Conservation (phyloP, 805 yeast species). For the Candida krabiensis region DNA sequence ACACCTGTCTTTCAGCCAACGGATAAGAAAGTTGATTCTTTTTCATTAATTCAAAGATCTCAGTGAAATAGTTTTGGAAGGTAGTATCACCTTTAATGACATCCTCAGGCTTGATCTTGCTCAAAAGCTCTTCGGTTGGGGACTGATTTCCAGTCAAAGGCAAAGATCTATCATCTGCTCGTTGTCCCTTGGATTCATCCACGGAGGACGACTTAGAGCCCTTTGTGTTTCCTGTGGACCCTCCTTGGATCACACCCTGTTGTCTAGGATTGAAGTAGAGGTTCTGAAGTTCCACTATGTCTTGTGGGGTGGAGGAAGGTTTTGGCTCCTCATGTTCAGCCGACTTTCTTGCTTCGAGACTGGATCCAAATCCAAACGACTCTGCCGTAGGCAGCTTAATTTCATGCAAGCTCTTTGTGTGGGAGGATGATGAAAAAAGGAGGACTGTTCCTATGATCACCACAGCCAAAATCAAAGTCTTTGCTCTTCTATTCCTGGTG, state of each 20-base stretch:
- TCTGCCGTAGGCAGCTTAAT: constrained; percentile 7
- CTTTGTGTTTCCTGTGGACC: constrained; percentile 31
- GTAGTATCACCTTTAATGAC: constrained; percentile 33
- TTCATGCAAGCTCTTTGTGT: constrained; percentile 7
- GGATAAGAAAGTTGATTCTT: constrained; percentile 33
- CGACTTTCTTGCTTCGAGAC: too few species aligned
- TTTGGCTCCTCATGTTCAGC: constrained; percentile 1
- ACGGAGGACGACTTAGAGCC: constrained; percentile 20
- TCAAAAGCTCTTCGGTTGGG: constrained; percentile 28
- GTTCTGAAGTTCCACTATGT: constrained; percentile 23
- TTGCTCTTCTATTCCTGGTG: constrained; percentile 22
- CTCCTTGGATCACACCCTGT: constrained; percentile 22
- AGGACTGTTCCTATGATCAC: constrained; percentile 11
- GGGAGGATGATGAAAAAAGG: constrained; percentile 9
- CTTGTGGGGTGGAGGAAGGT: constrained; percentile 16
- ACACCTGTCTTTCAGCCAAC: constrained; percentile 28
- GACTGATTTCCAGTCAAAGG: constrained; percentile 27
- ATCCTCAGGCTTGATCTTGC: constrained; percentile 28
- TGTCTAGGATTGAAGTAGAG: constrained; percentile 24
- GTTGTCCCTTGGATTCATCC: constrained; percentile 24
- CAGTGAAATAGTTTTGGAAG: constrained; percentile 33
- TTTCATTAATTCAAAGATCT: constrained; percentile 30
- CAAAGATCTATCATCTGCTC: constrained; percentile 29
- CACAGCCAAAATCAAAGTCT: constrained; percentile 16
- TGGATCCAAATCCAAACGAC: constrained; percentile 7